Evolutionary conservation across 2,329 filamentous ascomycete genomes (phyloP).

Genomic region (Exophiala alcalophila): DNA sequence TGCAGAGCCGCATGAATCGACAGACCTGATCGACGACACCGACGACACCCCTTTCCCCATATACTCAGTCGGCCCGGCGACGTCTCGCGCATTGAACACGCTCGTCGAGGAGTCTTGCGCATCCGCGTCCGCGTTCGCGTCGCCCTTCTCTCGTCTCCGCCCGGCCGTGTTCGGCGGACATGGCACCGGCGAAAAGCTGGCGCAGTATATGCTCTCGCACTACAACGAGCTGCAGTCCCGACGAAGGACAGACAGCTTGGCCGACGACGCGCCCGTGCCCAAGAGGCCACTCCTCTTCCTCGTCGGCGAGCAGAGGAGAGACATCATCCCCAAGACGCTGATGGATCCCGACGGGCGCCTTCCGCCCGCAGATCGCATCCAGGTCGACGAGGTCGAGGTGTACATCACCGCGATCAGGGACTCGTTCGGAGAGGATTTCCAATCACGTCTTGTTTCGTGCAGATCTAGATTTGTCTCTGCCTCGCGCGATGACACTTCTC

Average conservation of each 20-base stretch:
- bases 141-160: conserved; percentile 36
- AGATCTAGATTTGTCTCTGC: too few relatives aligned
- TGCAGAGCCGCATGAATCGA: too few relatives aligned
- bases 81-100: conserved; percentile 62
- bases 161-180: conserved; percentile 72
- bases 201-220: conserved; percentile 73
- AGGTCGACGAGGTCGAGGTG: conserved; percentile 74
- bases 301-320: conserved; percentile 83
- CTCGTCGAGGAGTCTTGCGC: conserved; percentile 42
- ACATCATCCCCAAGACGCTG: conserved; percentile 82
- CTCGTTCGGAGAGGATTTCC: conserved; percentile 70
- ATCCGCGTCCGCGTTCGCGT: conserved; percentile 1
- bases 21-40: background rate
- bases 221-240: conserved; percentile 52
- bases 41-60: conserved; percentile 34
- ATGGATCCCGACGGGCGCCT: conserved; percentile 52
- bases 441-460: too few relatives aligned
- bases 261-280: conserved; percentile 19
- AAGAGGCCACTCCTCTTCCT: conserved; percentile 71
- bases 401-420: conserved; percentile 84
- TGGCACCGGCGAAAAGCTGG: conserved; percentile 79
- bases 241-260: conserved; percentile 11
- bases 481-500: too few relatives aligned
- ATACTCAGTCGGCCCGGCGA: conserved; percentile 51
- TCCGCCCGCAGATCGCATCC: conserved; percentile 52